Percentiles rank a stretch among this genome's conserved stretches.
These are phyloP conservation scores for Avena eriantha DNA, from an alignment of 176 grass and related monocot genomes.

Conservation along the genomic window DNA sequence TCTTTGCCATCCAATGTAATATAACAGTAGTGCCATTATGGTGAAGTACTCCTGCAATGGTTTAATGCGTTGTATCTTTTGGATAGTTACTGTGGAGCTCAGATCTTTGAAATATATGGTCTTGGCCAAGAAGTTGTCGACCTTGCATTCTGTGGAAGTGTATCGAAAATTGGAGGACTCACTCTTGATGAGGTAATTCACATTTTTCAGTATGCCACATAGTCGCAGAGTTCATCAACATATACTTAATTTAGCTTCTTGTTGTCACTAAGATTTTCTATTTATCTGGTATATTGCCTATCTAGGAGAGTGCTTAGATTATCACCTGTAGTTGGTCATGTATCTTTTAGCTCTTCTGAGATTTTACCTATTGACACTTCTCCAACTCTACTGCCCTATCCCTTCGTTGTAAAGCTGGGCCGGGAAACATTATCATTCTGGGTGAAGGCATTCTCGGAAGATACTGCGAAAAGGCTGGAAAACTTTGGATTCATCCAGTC, in stretches of 20 bases:
- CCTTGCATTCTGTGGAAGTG: slow-evolving; percentile 98
- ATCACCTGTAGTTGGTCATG: slow-evolving; percentile 5
- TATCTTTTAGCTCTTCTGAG: slow-evolving; percentile 25
- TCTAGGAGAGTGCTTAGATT: not conserved
- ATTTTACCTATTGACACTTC: slow-evolving; percentile 34
- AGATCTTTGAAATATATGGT: slow-evolving; percentile 99
- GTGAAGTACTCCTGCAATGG: slow-evolving; percentile 41
- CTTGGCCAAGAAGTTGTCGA: slow-evolving; percentile 95
- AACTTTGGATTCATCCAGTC: slow-evolving; percentile 99
- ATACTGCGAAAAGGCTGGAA: slow-evolving; percentile 95
- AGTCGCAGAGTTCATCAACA: slow-evolving; percentile 6
- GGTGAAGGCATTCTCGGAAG: slow-evolving; percentile 99
- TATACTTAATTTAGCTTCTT: not conserved
- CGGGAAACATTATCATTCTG: slow-evolving; percentile 99
- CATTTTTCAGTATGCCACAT: not conserved
- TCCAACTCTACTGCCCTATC: slow-evolving; percentile 20
- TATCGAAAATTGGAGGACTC: slow-evolving; percentile 96
- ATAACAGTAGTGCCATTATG: slow-evolving; percentile 21
- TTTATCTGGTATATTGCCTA: not conserved
- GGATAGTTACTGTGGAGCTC: slow-evolving; percentile 96
- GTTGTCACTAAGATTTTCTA: not conserved
- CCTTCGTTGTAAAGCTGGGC: slow-evolving; percentile 75
- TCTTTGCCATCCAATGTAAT: slow-evolving; percentile 34
- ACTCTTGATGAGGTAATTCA: slow-evolving; percentile 92
- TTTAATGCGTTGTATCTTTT: slow-evolving; percentile 48